phyloP scores from a whole-genome alignment of 495 filamentous ascomycete genomes.

The Daldinia loculata region DNA sequence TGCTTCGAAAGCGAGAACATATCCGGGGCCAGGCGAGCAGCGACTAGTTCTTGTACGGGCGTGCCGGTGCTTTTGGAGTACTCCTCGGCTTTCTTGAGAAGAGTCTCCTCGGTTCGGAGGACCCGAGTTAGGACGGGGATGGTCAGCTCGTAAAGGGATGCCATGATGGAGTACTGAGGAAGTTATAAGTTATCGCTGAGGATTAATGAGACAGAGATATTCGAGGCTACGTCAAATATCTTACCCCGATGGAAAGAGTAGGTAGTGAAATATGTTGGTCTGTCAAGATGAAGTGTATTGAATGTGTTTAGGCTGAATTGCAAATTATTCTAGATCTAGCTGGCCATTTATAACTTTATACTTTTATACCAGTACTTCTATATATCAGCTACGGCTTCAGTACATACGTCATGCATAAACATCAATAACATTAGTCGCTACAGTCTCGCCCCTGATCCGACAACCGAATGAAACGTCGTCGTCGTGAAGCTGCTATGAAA shows the following conservation, averaged over 20 bases:
- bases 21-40: conserved; percentile 49
- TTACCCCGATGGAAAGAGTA: background rate
- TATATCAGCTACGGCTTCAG: no score
- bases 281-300: background rate
- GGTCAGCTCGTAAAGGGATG: conserved; percentile 45
- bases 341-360: background rate
- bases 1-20: conserved; percentile 62
- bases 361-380: background rate
- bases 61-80: conserved; percentile 32
- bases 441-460: background rate
- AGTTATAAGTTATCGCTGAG: no score
- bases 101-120: conserved; percentile 39
- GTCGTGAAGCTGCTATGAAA: background rate
- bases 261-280: background rate
- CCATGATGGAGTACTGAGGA: conserved; percentile 22
- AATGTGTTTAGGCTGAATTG: background rate
- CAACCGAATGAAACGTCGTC: background rate
- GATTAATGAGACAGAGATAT: background rate
- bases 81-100: conserved; percentile 45
- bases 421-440: background rate
- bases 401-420: background rate
- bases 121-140: conserved; percentile 43
- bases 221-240: background rate
- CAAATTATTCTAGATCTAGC: background rate
- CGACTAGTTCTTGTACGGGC: conserved; percentile 31